Evolutionary conservation across 2,329 filamentous ascomycete species (phyloP), one percentile per base, ranked within the genome.

Genomic region (Talaromyces albobiverticillius): DNA sequence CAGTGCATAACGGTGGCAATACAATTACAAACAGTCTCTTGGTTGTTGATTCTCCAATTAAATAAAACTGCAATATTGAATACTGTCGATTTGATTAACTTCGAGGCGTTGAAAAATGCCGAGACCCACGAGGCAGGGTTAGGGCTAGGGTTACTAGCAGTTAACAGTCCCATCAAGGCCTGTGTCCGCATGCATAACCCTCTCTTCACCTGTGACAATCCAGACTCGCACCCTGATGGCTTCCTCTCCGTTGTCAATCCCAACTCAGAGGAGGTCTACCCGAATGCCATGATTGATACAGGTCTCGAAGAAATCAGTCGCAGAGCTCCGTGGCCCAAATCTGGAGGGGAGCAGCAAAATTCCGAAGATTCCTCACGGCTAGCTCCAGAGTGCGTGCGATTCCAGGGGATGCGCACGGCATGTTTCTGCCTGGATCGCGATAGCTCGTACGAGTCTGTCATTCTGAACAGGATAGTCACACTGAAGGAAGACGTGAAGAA

Each of bases 381-480:
- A 8, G 57, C 86, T 1, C 82, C 83, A 22, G 89, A 90, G 73
- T 87, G 81, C 52, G 87, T 96, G 6, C 81, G 93, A 46, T 97
- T 97, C 80, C 93, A 97, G 78, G 93, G 85, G 2, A 85, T 96
- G 80, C 82, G 93, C 23, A 88, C 93, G 42, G 93, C 87, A 9
- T 96, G 95, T 69, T 94, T 94, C 85, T 85, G 77, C 58, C 62
- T 95, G 70, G 92, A 96, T 68, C 83, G 81, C 47, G 90, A 95
- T 64, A 89, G 85, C 56, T 88, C 84, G 0, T 82, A 84, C 29
- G 88, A 90, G n/a, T 89, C 87, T 70, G 79, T 95, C 60, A 83
- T 97, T 46, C 75, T 97, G 26, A 97, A 97, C 75, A 82, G 90
- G 49, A 96, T 97, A 65, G 92, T 97, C 20, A 89, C 88, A 46